These are phyloP conservation scores for Saturnispora hagleri DNA, from an alignment of 805 yeast species.

Conservation along the genomic window DNA sequence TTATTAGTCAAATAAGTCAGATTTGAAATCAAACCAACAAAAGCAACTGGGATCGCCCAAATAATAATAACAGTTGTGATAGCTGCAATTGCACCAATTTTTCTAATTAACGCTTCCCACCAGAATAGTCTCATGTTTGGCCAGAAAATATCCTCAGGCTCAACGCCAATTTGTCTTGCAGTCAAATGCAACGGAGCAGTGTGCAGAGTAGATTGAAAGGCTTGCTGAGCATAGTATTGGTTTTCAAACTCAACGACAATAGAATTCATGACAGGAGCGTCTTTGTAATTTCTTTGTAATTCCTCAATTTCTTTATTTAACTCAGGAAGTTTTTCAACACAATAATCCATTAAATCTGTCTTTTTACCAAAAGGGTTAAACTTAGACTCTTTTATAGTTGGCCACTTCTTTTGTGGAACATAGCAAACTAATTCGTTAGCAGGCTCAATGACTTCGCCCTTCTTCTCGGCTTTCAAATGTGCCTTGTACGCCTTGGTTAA, in stretches of 20 bases:
- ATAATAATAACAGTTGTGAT: conserved; percentile 47
- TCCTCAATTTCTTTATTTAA: conserved; percentile 47
- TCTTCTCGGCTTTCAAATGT: conserved; percentile 56
- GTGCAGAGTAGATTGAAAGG: conserved; percentile 52
- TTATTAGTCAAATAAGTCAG: conserved; percentile 52
- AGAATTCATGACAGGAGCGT: conserved; percentile 60
- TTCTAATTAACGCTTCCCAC: conserved; percentile 64
- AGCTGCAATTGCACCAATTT: conserved; percentile 41
- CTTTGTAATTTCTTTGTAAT: conserved; percentile 42
- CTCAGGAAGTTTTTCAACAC: conserved; percentile 47
- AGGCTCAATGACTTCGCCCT: conserved; percentile 39
- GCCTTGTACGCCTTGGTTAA: conserved; percentile 56
- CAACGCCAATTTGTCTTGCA: conserved; percentile 54
- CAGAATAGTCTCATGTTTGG: conserved; percentile 65
- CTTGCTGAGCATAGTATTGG: conserved; percentile 68
- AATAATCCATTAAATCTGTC: conserved; percentile 52
- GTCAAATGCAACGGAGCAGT: conserved; percentile 57
- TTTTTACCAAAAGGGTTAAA: conserved; percentile 41
- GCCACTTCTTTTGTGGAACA: conserved; percentile 61
- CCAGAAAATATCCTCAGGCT: conserved; percentile 60
- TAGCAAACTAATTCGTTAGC: conserved; percentile 43
- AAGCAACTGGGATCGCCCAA: conserved; percentile 76
- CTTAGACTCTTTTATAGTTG: conserved; percentile 37
- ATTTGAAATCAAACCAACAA: conserved; percentile 68
- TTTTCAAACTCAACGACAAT: conserved; percentile 71